phyloP scores from a whole-genome alignment of 768 basidiomycete genomes.

The Kondoa subrosea region DNA sequence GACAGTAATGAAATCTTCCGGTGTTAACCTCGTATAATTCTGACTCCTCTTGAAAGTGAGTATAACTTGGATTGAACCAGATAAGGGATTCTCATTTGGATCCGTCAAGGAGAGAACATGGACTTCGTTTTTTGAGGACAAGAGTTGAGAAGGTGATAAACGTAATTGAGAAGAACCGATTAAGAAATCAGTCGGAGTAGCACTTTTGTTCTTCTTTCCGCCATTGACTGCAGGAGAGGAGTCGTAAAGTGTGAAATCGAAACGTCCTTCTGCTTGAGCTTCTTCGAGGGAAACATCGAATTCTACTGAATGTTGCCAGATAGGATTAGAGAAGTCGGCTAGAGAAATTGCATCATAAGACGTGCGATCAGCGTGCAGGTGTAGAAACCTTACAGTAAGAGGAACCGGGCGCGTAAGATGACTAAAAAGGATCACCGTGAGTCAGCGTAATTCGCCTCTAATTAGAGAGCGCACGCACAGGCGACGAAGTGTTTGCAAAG shows the following conservation, averaged over 20 bases:
- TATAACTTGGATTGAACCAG: neutral
- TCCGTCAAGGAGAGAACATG: neutral
- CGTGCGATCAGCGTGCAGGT: neutral
- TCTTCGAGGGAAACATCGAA: neutral
- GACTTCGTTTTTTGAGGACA: neutral
- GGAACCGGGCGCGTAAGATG: neutral
- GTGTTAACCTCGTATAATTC: neutral
- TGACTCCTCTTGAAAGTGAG: neutral
- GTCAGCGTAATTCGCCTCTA: neutral
- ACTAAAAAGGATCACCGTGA: neutral
- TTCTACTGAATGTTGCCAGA: neutral
- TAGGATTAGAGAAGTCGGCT: neutral
- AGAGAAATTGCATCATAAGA: neutral
- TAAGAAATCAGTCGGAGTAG: neutral
- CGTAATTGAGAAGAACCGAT: neutral
- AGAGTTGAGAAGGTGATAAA: neutral
- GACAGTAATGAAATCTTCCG: constrained; percentile 79
- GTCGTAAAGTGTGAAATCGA: neutral
- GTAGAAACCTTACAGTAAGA: neutral
- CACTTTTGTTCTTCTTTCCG: neutral
- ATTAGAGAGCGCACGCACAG: neutral
- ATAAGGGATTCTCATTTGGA: neutral
- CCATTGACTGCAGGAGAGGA: neutral
- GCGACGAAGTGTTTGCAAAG: neutral
- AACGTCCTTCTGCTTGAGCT: neutral